Conservation (phyloP, 1,139 yeast genomes). For the Pichia sp. region DNA sequence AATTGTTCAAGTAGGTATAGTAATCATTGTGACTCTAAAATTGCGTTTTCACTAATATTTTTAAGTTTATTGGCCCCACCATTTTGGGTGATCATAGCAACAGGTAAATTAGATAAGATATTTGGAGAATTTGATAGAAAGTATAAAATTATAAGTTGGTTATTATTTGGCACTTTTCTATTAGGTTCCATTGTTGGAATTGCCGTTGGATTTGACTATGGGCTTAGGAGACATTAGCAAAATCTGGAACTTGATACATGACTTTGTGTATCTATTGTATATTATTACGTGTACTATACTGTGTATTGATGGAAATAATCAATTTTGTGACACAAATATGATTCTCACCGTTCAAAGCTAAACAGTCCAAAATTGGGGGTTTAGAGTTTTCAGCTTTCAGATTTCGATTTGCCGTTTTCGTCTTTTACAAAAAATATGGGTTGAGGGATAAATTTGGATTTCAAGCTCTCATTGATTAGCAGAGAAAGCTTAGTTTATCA, state of each 20-base stretch:
- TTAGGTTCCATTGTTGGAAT: slow-evolving; percentile 20
- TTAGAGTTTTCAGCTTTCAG: not conserved
- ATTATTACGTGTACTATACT: not conserved
- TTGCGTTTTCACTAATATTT: slow-evolving; percentile 16
- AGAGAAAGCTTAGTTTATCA: not conserved
- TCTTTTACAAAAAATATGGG: not conserved
- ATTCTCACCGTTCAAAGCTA: too few relatives aligned
- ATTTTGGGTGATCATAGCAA: slow-evolving; percentile 23
- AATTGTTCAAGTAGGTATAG: not conserved
- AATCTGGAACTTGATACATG: not conserved
- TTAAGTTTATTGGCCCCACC: slow-evolving; percentile 25
- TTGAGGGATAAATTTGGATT: not conserved
- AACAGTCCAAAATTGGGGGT: not conserved
- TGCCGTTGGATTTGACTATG: slow-evolving; percentile 23
- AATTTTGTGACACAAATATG: too few relatives aligned
- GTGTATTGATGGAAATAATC: too few relatives aligned
- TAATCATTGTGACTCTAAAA: slow-evolving; percentile 8
- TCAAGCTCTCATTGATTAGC: not conserved
- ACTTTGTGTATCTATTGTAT: not conserved
- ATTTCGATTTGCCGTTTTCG: not conserved
- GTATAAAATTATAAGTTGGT: slow-evolving; percentile 18
- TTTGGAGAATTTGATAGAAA: slow-evolving; percentile 20
- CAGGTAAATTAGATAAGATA: slow-evolving; percentile 23
- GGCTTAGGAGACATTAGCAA: slow-evolving; percentile 12
- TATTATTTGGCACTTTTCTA: slow-evolving; percentile 14